Base-by-base conservation (phyloP, 1,139 yeast species). In the Pichia sp. region DNA sequence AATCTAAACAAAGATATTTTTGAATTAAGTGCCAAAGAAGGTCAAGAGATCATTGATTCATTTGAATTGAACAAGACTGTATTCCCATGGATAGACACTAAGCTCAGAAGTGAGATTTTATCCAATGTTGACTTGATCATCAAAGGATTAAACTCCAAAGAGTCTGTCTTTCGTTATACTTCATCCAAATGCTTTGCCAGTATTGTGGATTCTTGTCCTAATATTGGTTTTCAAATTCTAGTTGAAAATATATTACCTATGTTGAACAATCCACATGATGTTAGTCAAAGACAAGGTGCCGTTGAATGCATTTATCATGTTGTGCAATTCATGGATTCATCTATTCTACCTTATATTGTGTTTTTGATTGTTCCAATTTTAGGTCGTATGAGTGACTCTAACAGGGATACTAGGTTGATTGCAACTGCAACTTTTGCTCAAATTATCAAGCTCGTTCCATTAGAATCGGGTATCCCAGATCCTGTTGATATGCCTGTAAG, bases 351-450 rank as follows among this genome's bases (percentile, higher is more conserved):
- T 0, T 95, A 93, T 70, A 92, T 95, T 51, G 96, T 95, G 42
- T 95, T 93, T 69, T 78, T 95, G 65, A 90, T 95, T 69, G 98
- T 95, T 29, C 99, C 99, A 15, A 90, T 93, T 1, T 75, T 95
- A 63, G 99, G 99, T 51, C 81, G 99, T 69, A 95, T 95, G 99
- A 90, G 97, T 75, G 99, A 95, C 71, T 79, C 96, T 1, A 90
- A 92, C 66, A 81, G 80, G 55, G 97, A 90, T 68, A 85, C 92
- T n/a, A 82, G 99, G 64, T 78, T 87, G 23, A 73, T 95, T 54
- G 96, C 99, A 0, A 92, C 99, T 0, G 90, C 97, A 0, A 90
- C 99, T 0, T 95, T 95, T 78, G 99, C 99, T 0, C 85, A 96
- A 0, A 90, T 95, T 58, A 93, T 95, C 63, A 95, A 93, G 68